A percentile compares a stretch with the other conserved stretches of the same genome.
These are phyloP conservation scores for Pseudocercospora eumusae DNA, from an alignment of 2,329 filamentous ascomycete species.

Conservation along the genomic window DNA sequence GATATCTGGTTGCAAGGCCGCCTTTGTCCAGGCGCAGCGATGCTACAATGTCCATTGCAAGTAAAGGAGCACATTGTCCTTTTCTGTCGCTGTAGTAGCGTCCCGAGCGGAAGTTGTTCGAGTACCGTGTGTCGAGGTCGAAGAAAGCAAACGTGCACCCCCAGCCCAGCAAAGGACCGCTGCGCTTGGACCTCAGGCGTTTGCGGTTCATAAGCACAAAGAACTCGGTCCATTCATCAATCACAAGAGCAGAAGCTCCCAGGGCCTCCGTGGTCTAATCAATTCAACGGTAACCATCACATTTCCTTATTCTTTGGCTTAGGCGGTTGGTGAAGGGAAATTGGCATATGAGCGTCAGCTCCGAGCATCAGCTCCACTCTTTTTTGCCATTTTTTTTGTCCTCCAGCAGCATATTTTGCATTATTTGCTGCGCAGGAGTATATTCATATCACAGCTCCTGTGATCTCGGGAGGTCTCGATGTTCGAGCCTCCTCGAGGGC, in stretches of 20 bases:
- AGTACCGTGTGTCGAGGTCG: background rate
- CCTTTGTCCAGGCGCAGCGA: background rate
- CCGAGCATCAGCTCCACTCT: background rate
- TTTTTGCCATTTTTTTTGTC: background rate
- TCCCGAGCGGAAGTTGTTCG: background rate
- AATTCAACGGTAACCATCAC: background rate
- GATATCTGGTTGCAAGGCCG: background rate
- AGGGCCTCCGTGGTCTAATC: background rate
- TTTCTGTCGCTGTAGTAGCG: background rate
- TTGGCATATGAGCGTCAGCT: background rate
- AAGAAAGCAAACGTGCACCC: background rate
- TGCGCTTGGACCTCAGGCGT: background rate
- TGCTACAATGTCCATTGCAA: background rate
- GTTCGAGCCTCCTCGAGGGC: slow-evolving; percentile 1
- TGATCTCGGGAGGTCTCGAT: background rate
- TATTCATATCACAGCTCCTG: background rate
- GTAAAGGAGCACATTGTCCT: background rate
- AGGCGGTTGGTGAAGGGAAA: background rate
- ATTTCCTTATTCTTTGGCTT: background rate
- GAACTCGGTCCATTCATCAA: background rate
- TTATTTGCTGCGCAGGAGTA: background rate
- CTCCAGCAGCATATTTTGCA: background rate
- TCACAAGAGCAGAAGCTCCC: background rate
- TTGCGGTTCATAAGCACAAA: background rate
- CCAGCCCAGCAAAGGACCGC: background rate